Evolutionary conservation across 352 stramenopile species (phyloP).

Genomic region (Globisporangium paddicum): DNA sequence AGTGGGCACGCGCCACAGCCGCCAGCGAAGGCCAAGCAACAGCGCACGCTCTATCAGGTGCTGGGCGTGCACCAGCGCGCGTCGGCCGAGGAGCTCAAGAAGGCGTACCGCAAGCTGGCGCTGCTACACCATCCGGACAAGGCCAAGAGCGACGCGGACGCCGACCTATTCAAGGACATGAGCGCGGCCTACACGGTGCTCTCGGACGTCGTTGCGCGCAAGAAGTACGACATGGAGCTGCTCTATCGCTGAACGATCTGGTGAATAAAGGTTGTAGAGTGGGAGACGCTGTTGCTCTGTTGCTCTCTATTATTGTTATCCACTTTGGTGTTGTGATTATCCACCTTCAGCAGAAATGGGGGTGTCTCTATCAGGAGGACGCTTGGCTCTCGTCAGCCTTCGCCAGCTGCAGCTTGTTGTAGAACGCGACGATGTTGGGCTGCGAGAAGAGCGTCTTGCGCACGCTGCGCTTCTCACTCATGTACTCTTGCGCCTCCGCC

Average conservation of each 20-base stretch:
- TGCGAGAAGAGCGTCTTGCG: constrained; percentile 87
- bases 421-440: constrained; percentile 81
- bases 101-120: constrained; percentile 87
- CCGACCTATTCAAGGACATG: constrained; percentile 84
- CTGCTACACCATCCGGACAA: constrained; percentile 88
- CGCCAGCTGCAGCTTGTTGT: constrained; percentile 36
- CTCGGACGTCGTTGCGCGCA: constrained; percentile 46
- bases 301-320: constrained; percentile 1
- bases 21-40: constrained; percentile 15
- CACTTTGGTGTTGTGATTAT: background rate
- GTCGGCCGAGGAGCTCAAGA: constrained; percentile 77
- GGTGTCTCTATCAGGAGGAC: background rate
- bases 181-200: constrained; percentile 81
- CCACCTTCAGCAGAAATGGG: background rate
- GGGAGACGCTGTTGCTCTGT: too few species aligned
- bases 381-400: background rate
- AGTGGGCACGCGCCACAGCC: background rate
- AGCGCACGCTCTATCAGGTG: constrained; percentile 77
- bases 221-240: constrained; percentile 74
- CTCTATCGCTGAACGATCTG: constrained; percentile 27
- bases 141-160: constrained; percentile 50
- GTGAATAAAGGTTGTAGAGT: too few species aligned
- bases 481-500: constrained; percentile 80
- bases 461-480: constrained; percentile 88
- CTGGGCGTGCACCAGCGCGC: constrained; percentile 54